Percentiles rank a stretch among this genome's conserved stretches.
Conservation (phyloP, 2,329 filamentous ascomycete genomes). For the Boeremia lycopersici region DNA sequence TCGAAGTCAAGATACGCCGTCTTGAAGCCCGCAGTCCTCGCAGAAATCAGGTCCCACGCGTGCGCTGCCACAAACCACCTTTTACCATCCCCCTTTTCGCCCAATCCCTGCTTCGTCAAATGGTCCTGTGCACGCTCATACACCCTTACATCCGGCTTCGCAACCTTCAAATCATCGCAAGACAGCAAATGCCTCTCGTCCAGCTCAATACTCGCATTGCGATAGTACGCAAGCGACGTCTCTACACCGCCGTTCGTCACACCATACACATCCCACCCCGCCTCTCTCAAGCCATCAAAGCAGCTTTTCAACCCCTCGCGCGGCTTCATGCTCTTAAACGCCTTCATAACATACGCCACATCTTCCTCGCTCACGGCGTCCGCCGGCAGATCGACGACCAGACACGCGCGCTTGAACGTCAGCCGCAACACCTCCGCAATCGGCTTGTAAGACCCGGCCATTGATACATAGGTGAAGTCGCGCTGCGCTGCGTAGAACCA, state of each 20-base stretch:
- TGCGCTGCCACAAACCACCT: constrained; percentile 38
- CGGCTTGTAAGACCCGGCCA: constrained; percentile 25
- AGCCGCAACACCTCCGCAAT: constrained; percentile 28
- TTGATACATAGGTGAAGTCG: constrained; percentile 34
- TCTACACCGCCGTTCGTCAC: constrained; percentile 33
- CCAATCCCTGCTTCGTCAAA: constrained; percentile 14
- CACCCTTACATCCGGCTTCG: constrained; percentile 30
- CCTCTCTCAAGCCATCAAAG: constrained; percentile 27
- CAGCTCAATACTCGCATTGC: constrained; percentile 23
- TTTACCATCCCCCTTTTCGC: constrained; percentile 15
- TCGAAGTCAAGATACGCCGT: constrained; percentile 35
- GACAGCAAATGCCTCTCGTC: constrained; percentile 28
- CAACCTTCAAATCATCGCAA: constrained; percentile 27
- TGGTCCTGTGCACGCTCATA: constrained; percentile 28
- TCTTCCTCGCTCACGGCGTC: constrained; percentile 27
- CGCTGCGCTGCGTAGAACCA: constrained; percentile 38
- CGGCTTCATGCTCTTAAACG: constrained; percentile 30
- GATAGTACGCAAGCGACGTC: constrained; percentile 26
- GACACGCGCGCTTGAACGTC: constrained; percentile 29
- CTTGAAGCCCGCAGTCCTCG: constrained; percentile 29
- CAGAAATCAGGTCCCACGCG: constrained; percentile 32
- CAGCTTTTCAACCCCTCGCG: constrained; percentile 28
- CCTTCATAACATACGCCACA: constrained; percentile 25
- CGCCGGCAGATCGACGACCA: constrained; percentile 24
- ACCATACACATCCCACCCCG: constrained; percentile 28